These are phyloP conservation scores for Scheffersomyces parashehatae DNA, from an alignment of 1,139 yeast genomes.

Conservation along the genomic window DNA sequence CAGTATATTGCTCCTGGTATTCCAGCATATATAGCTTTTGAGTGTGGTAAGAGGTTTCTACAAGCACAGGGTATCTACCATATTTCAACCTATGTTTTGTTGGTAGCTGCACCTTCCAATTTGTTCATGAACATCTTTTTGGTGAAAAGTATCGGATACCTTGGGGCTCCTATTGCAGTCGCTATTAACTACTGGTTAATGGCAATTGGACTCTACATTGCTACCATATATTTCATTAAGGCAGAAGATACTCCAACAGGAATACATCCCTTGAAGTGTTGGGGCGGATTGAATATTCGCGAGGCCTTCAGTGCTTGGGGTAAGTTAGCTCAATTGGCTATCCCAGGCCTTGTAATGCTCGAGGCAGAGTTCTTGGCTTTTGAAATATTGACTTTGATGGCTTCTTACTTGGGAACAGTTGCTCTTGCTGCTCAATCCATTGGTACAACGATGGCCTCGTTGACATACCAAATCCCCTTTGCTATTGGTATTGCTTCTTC, in stretches of 20 bases:
- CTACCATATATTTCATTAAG: conserved; percentile 39
- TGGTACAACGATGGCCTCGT: conserved; percentile 56
- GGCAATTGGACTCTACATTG: conserved; percentile 46
- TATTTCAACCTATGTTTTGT: conserved; percentile 50
- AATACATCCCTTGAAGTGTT: conserved; percentile 38
- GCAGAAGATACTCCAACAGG: conserved; percentile 43
- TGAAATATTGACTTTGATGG: conserved; percentile 67
- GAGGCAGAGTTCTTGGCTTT: conserved; percentile 75
- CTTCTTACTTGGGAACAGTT: conserved; percentile 55
- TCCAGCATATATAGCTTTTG: conserved; percentile 56
- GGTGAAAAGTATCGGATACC: conserved; percentile 44
- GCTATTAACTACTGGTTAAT: conserved; percentile 58
- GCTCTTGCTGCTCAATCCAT: conserved; percentile 60
- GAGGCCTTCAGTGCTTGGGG: conserved; percentile 47
- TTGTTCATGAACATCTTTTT: conserved; percentile 49
- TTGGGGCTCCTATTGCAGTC: conserved; percentile 62
- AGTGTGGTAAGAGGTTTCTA: conserved; percentile 54
- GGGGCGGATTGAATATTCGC: conserved; percentile 29
- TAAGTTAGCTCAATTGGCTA: conserved; percentile 48
- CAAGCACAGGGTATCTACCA: conserved; percentile 58
- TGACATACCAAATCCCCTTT: conserved; percentile 55
- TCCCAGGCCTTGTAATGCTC: conserved; percentile 74
- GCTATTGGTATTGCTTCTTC: conserved; percentile 63
- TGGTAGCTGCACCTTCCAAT: conserved; percentile 56
- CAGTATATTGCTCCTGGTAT: conserved; percentile 53